Evolutionary conservation across 352 stramenopile genomes (phyloP).

Genomic region (Saprolegnia parasitica): DNA sequence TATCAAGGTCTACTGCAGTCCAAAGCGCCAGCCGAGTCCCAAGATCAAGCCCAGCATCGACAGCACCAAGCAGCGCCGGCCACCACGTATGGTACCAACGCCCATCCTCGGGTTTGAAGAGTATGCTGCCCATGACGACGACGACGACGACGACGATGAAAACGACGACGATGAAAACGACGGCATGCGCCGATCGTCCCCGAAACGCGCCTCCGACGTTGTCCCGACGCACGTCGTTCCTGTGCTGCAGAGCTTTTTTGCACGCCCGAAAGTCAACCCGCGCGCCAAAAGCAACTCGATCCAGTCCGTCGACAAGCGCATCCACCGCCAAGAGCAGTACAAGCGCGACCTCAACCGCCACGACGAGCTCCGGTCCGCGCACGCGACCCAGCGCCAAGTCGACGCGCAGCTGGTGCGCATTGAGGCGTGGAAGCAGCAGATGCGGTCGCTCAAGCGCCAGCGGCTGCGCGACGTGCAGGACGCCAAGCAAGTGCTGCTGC

Average conservation of each 20-base stretch:
- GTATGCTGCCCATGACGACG: not conserved
- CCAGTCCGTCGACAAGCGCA: constrained; percentile 20
- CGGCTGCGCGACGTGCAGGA: constrained; percentile 8
- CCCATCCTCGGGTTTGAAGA: not conserved
- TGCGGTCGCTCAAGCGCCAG: constrained; percentile 26
- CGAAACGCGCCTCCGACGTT: not conserved
- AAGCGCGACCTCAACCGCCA: constrained; percentile 27
- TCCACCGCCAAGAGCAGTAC: constrained; percentile 29
- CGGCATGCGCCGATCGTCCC: not conserved
- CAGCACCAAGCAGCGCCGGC: not conserved
- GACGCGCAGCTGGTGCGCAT: not conserved
- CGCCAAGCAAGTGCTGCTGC: constrained; percentile 15
- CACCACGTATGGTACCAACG: not conserved
- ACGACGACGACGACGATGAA: constrained; percentile 2
- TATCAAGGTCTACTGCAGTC: constrained; percentile 30
- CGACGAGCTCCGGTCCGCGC: constrained; percentile 12
- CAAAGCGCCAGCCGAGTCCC: constrained; percentile 5
- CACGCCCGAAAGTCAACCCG: constrained; percentile 1
- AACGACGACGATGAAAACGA: not conserved
- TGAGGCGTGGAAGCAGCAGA: constrained; percentile 11
- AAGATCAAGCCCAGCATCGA: constrained; percentile 17
- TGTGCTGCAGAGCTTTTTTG: constrained; percentile 28
- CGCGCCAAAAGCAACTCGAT: not conserved
- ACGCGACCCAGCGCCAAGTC: not conserved
- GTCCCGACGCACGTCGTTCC: constrained; percentile 11